phyloP scores from a whole-genome alignment of 306 rosid species.

The Quercus robur region DNA sequence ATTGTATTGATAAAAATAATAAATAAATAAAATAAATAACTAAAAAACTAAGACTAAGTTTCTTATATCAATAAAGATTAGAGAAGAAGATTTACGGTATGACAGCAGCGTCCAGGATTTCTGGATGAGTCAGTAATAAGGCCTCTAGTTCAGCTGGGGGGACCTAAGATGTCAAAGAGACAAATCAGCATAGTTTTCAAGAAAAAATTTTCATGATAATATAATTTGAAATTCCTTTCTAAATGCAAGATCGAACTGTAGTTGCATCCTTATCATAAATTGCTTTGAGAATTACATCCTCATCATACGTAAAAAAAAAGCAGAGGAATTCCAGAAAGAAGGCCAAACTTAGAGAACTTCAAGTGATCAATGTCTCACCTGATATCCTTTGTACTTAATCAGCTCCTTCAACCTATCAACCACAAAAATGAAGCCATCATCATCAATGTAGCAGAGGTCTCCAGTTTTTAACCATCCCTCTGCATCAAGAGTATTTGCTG shows the following conservation, averaged over 20 bases:
- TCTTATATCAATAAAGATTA: too few species aligned
- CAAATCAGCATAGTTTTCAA: not conserved
- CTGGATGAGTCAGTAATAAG: conserved; percentile 69
- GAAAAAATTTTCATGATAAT: not conserved
- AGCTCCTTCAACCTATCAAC: conserved; percentile 94
- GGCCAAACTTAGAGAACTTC: not conserved
- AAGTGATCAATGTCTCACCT: conserved; percentile 39
- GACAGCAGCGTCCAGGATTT: conserved; percentile 80
- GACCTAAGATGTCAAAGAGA: conserved; percentile 39
- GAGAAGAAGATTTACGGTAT: conserved; percentile 64
- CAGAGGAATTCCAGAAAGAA: not conserved
- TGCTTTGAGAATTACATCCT: not conserved
- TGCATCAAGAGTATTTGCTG: conserved; percentile 62
- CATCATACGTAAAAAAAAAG: not conserved
- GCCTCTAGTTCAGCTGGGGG: conserved; percentile 98
- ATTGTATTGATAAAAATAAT: too few species aligned
- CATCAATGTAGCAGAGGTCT: conserved; percentile 78
- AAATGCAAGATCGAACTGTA: too few species aligned
- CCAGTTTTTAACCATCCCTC: conserved; percentile 95
- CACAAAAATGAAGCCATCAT: conserved; percentile 77
- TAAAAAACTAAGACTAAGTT: not conserved
- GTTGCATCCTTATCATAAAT: too few species aligned
- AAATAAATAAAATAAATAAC: too few species aligned
- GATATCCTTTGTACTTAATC: conserved; percentile 91
- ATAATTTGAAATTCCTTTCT: not conserved